phyloP scores from a whole-genome alignment of 2,329 filamentous ascomycete species.

The Purpureocillium lavendulum region DNA sequence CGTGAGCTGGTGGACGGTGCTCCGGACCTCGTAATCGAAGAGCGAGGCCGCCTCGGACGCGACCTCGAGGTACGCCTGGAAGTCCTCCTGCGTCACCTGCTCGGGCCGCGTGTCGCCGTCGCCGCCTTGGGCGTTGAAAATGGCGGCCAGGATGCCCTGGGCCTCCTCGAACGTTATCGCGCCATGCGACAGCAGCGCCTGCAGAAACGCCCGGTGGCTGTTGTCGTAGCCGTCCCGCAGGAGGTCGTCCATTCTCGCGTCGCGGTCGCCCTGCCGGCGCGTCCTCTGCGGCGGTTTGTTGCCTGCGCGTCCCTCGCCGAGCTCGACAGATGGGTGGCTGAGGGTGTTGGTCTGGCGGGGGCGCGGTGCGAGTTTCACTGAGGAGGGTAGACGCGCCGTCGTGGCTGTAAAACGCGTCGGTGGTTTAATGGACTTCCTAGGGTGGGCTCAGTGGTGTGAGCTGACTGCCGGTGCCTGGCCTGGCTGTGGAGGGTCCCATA shows the following conservation, averaged over 20 bases:
- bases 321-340: too few relatives aligned
- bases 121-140: slow-evolving; percentile 50
- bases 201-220: slow-evolving; percentile 79
- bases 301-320: too few relatives aligned
- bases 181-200: slow-evolving; percentile 74
- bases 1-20: slow-evolving; percentile 57
- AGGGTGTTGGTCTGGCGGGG: too few relatives aligned
- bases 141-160: slow-evolving; percentile 65
- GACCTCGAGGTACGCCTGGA: slow-evolving; percentile 59
- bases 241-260: slow-evolving; percentile 17
- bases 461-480: too few relatives aligned
- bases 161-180: slow-evolving; percentile 69
- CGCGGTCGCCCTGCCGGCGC: too few relatives aligned
- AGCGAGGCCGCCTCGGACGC: slow-evolving; percentile 66
- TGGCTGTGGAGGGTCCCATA: too few relatives aligned
- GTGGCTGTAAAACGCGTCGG: too few relatives aligned
- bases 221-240: slow-evolving; percentile 38
- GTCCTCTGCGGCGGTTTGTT: too few relatives aligned
- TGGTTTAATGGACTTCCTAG: too few relatives aligned
- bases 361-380: too few relatives aligned
- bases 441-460: too few relatives aligned
- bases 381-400: too few relatives aligned
- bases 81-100: slow-evolving; percentile 59
- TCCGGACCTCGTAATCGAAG: slow-evolving; percentile 84
- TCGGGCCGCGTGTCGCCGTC: slow-evolving; percentile 38